phyloP scores from a whole-genome alignment of 192 early-diverging fungal genomes.

The Backusella circina region DNA sequence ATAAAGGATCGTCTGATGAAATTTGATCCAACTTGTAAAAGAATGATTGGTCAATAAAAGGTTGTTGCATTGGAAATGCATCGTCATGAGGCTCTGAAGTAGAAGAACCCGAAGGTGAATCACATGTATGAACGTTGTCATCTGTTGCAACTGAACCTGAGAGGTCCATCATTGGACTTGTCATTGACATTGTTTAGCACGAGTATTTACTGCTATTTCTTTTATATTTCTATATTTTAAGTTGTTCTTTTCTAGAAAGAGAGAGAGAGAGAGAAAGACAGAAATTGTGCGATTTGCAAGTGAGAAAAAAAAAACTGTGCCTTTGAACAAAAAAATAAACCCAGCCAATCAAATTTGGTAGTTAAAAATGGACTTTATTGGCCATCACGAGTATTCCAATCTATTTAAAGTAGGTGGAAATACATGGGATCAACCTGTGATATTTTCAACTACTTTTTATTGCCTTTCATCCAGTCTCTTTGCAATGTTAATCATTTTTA shows the following conservation, averaged over 20 bases:
- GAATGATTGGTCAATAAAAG: conserved; percentile 16
- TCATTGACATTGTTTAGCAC: background rate
- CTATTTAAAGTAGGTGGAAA: background rate
- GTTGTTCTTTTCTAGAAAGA: background rate
- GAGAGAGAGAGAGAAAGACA: background rate
- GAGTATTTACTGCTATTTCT: background rate
- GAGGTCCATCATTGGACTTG: conserved; percentile 2
- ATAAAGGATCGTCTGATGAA: conserved; percentile 17
- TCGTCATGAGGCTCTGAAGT: conserved; percentile 30
- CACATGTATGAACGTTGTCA: conserved; percentile 18
- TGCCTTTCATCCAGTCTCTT: background rate
- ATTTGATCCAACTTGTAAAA: conserved; percentile 16
- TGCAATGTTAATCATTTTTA: background rate
- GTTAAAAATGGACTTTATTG: background rate
- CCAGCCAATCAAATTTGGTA: background rate
- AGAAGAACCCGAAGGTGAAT: conserved; percentile 26
- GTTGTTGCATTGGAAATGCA: conserved; percentile 3
- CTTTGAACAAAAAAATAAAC: background rate
- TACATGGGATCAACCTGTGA: background rate
- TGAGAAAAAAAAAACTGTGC: background rate
- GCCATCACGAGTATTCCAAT: background rate
- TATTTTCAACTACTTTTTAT: background rate
- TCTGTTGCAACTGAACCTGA: conserved; percentile 1
- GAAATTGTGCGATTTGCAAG: background rate
- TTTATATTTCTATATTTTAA: background rate